Conservation (phyloP, 2,329 filamentous ascomycete genomes). For the Exophiala alcalophila region DNA sequence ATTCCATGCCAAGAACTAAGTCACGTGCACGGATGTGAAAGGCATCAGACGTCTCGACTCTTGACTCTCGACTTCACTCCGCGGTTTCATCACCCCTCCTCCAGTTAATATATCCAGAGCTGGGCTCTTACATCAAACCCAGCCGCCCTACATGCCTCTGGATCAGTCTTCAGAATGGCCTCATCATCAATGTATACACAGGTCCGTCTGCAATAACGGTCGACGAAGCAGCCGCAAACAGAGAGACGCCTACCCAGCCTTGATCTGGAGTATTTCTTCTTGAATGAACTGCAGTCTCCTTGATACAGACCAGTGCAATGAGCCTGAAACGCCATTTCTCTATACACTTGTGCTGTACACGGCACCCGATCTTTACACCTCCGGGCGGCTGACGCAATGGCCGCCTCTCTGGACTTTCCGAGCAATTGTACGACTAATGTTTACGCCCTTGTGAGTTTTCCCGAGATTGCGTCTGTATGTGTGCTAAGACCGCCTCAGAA, state of each 20-base stretch:
- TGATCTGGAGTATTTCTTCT: too few relatives aligned
- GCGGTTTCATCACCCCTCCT: too few relatives aligned
- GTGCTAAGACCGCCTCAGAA: slow-evolving; percentile 16
- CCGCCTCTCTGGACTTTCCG: slow-evolving; percentile 24
- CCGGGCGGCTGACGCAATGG: slow-evolving; percentile 30
- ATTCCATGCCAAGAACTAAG: slow-evolving; percentile 1
- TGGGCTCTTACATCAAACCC: too few relatives aligned
- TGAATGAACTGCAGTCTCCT: too few relatives aligned
- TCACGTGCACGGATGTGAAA: not conserved
- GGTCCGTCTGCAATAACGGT: too few relatives aligned
- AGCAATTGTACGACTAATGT: slow-evolving; percentile 28
- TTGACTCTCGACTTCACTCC: too few relatives aligned
- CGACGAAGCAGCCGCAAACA: too few relatives aligned
- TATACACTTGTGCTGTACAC: slow-evolving; percentile 10
- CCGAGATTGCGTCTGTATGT: not conserved
- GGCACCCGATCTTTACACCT: slow-evolving; percentile 19
- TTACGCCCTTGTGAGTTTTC: slow-evolving; percentile 25
- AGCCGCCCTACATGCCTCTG: too few relatives aligned
- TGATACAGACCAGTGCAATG: slow-evolving; percentile 21
- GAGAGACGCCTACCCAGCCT: too few relatives aligned
- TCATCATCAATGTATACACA: too few relatives aligned
- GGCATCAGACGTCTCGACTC: not conserved
- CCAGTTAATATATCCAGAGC: too few relatives aligned
- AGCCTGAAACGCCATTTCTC: slow-evolving; percentile 6
- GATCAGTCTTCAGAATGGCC: too few relatives aligned